phyloP scores from a whole-genome alignment of 441 rosid species.

The Mallotus japonicus region DNA sequence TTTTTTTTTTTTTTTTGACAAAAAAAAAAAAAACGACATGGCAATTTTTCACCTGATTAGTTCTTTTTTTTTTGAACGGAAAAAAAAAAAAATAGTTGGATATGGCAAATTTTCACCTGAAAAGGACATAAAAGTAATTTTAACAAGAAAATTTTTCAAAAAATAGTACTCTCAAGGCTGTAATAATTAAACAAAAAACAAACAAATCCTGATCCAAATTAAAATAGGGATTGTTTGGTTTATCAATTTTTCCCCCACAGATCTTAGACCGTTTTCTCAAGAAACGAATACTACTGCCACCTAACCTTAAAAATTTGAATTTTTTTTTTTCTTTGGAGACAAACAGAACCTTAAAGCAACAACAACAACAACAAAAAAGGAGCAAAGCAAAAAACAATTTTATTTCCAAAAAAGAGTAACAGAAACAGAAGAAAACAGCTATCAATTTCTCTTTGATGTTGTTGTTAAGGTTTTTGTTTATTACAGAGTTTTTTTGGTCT shows the following conservation, averaged over 20 bases:
- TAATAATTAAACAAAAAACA: background rate
- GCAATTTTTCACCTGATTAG: too few relatives aligned
- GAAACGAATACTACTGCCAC: constrained; percentile 19
- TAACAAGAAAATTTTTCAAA: too few relatives aligned
- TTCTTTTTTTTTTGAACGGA: too few relatives aligned
- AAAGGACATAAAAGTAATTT: constrained; percentile 13
- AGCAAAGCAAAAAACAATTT: background rate
- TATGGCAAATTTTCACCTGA: background rate
- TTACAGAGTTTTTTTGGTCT: too few relatives aligned
- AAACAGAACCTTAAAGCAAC: constrained; percentile 26
- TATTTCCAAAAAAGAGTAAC: background rate
- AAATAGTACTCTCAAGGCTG: background rate
- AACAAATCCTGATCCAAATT: background rate
- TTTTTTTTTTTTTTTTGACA: too few relatives aligned
- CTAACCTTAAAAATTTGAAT: constrained; percentile 22
- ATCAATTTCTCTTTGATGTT: too few relatives aligned
- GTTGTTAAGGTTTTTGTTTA: background rate
- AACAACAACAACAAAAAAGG: constrained; percentile 7
- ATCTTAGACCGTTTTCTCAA: constrained; percentile 29
- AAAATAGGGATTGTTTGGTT: background rate
- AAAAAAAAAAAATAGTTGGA: too few relatives aligned
- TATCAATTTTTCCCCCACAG: constrained; percentile 14
- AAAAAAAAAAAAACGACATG: too few relatives aligned
- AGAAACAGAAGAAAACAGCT: background rate
- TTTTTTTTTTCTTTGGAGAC: background rate